Evolutionary conservation across 345 rosid genomes (phyloP).

Genomic region (Eucalyptus sideroxylon): DNA sequence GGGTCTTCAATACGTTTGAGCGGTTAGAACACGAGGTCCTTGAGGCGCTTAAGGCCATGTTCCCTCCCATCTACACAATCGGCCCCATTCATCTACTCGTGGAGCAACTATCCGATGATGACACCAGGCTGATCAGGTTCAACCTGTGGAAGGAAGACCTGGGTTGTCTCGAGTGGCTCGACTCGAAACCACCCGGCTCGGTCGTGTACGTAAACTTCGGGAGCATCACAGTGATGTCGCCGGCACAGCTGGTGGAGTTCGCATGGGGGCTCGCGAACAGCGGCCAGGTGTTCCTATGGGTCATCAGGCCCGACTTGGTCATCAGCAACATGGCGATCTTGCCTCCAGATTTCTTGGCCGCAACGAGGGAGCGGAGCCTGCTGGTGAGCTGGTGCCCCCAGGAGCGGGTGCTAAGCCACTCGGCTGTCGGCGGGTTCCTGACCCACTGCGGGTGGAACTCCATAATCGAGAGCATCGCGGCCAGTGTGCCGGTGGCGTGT

Average conservation of each 20-base stretch:
- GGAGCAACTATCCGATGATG: neutral
- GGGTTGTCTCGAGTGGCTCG: constrained; percentile 35
- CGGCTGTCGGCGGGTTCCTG: neutral
- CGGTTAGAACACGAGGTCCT: constrained; percentile 24
- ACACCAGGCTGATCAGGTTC: constrained; percentile 6
- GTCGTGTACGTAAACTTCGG: constrained; percentile 47
- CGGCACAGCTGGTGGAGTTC: constrained; percentile 28
- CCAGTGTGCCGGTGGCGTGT: constrained; percentile 40
- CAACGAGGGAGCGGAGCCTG: neutral
- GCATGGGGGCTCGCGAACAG: constrained; percentile 9
- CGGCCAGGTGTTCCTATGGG: neutral
- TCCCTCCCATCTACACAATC: constrained; percentile 29
- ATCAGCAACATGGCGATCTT: constrained; percentile 3
- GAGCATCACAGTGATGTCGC: constrained; percentile 36
- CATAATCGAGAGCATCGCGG: neutral
- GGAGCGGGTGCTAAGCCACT: neutral
- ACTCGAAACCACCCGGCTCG: constrained; percentile 20
- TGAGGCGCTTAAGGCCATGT: constrained; percentile 2
- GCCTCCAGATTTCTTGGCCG: neutral
- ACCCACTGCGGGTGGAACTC: neutral
- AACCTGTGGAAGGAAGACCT: constrained; percentile 51
- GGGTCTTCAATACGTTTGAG: constrained; percentile 35
- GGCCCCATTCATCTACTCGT: constrained; percentile 30
- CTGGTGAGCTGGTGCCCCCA: neutral
- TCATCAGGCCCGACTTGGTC: constrained; percentile 1